These are phyloP conservation scores for Podospora australis DNA, from an alignment of 495 filamentous ascomycete species.

Conservation along the genomic window DNA sequence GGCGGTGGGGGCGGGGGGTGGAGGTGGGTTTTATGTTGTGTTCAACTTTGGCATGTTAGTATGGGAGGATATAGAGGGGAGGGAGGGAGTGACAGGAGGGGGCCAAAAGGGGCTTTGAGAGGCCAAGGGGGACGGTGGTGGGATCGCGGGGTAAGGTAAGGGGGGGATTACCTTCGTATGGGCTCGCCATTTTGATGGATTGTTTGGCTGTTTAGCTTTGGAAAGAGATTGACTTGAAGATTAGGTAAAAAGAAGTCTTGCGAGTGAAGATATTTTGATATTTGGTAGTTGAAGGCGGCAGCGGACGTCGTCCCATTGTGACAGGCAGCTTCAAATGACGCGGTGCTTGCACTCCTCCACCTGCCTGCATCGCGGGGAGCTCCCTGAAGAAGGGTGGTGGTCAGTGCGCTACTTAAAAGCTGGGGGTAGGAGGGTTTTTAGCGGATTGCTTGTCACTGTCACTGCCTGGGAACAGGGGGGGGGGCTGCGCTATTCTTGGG, in stretches of 20 bases:
- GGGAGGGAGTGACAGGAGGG: not conserved
- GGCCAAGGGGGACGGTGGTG: too few relatives aligned
- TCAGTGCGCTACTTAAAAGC: slow-evolving; percentile 7
- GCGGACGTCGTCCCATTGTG: not conserved
- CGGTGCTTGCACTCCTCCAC: slow-evolving; percentile 16
- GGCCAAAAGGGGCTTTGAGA: not conserved
- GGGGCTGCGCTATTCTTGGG: too few relatives aligned
- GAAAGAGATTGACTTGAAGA: not conserved
- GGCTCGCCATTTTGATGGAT: slow-evolving; percentile 33
- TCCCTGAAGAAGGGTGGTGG: slow-evolving; percentile 5
- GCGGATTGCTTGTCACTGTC: too few relatives aligned
- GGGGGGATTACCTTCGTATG: slow-evolving; percentile 37
- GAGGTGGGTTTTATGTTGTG: slow-evolving; percentile 58
- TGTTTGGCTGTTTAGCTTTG: not conserved
- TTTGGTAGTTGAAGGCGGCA: slow-evolving; percentile 10
- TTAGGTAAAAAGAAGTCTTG: not conserved
- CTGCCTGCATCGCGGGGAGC: slow-evolving; percentile 8
- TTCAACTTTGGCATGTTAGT: slow-evolving; percentile 56
- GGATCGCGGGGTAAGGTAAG: too few relatives aligned
- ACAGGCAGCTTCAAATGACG: slow-evolving; percentile 18
- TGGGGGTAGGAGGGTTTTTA: too few relatives aligned
- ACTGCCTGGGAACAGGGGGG: too few relatives aligned
- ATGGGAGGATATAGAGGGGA: slow-evolving; percentile 3
- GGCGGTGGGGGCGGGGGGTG: slow-evolving; percentile 38
- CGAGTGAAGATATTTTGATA: not conserved